Evolutionary conservation across 495 filamentous ascomycete genomes (phyloP).

Genomic region (Penicillium malachiteum): DNA sequence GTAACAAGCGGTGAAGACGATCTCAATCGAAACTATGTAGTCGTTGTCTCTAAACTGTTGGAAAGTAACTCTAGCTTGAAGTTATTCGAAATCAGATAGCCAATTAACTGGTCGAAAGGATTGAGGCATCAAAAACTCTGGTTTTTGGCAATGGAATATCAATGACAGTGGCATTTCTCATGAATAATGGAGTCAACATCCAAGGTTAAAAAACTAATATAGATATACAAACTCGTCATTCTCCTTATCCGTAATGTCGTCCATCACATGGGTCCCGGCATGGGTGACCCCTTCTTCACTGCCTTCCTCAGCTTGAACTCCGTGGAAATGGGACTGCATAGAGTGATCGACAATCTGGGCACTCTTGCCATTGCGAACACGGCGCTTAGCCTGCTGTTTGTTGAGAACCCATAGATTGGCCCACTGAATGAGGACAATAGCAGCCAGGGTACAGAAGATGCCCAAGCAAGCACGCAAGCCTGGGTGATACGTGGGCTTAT

Average conservation of each 20-base stretch:
- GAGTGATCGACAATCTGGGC: conserved; percentile 54
- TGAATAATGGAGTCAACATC: too few species aligned
- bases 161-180: too few species aligned
- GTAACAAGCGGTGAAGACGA: too few species aligned
- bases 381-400: conserved; percentile 46
- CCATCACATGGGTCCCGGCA: conserved; percentile 43
- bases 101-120: too few species aligned
- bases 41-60: too few species aligned
- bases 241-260: conserved; percentile 60
- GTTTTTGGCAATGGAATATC: too few species aligned
- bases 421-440: conserved; percentile 49
- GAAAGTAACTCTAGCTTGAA: too few species aligned
- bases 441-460: conserved; percentile 54
- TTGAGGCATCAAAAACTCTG: too few species aligned
- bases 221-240: conserved; percentile 71
- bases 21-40: too few species aligned
- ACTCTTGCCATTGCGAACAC: conserved; percentile 58
- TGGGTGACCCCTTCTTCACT: conserved; percentile 15
- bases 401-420: conserved; percentile 54
- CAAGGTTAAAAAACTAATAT: conserved; percentile 36
- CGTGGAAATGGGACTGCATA: conserved; percentile 45
- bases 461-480: conserved; percentile 55
- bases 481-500: conserved; percentile 51
- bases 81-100: too few species aligned
- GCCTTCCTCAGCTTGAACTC: conserved; percentile 17